Evolutionary conservation across 73 alveolate species (phyloP), one percentile per base, ranked within the genome.

Genomic region (Paramecium sexaurelia): DNA sequence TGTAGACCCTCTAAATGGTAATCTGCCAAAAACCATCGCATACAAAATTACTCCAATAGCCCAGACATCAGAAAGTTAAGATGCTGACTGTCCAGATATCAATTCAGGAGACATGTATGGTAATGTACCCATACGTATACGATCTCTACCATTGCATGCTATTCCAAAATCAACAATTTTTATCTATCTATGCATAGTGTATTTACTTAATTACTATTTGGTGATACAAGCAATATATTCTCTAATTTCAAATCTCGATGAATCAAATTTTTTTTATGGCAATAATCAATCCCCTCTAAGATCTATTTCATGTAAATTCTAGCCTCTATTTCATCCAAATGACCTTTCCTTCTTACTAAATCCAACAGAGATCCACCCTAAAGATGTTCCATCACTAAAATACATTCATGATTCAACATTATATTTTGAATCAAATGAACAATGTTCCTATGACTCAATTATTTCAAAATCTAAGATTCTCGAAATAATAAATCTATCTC

Each of bases 21-120:
- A 75, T 61, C 86, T 93, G 10, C 98, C 98, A 67, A 96, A 95
- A 55, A 95, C 89, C 98, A 95, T 95, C 8, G 98, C 98, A 78
- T 85, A 95, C 7, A 95, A 91, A 6, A 95, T 95, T 17, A 95
- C 95, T 15, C 98, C 98, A 55, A 94, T 91, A 29, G 96, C 93
- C 98, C 98, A 95, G 15, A 94, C 90, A 92, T 95, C 98, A 13
- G 92, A 55, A 15, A 37, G 7, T n/a, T 55, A 11, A 41, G 84
- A 39, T 13, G 56, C 56, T 6, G 43, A 22, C 27, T 88, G 27
- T 29, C 73, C 87, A 24, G 47, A 24, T 27, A 88, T 20, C 33
- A 88, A 56, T 88, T 88, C 94, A 20, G 94, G 94, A 22, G 94
- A 87, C 94, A 88, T 88, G 39, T 88, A 88, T 56, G 84, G 45